phyloP scores from a whole-genome alignment of 441 rosid genomes.

The Geranium incanum region DNA sequence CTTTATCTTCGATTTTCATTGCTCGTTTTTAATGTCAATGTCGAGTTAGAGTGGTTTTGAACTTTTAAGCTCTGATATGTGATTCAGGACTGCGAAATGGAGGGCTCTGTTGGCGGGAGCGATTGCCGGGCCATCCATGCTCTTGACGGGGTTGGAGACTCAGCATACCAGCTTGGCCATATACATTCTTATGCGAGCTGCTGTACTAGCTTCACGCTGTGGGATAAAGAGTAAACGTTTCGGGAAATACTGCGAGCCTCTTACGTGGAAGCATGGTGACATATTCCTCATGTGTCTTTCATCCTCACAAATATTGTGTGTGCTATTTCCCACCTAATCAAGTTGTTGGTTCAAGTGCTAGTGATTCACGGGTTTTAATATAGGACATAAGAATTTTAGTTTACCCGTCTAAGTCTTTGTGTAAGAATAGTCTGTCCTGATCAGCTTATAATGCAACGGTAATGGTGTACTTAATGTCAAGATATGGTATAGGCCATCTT shows the following conservation, averaged over 20 bases:
- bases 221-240: conserved; percentile 84
- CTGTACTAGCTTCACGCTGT: conserved; percentile 82
- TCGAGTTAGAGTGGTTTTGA: neutral
- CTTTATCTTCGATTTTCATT: conserved; percentile 9
- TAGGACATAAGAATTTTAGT: neutral
- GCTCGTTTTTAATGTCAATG: neutral
- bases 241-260: conserved; percentile 71
- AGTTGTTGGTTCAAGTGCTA: neutral
- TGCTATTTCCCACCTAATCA: conserved; percentile 3
- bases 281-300: conserved; percentile 92
- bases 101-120: conserved; percentile 78
- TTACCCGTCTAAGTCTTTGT: neutral
- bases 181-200: conserved; percentile 88
- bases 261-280: conserved; percentile 96
- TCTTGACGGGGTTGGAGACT: conserved; percentile 71
- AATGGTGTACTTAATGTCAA: too few species aligned
- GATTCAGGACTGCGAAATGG: conserved; percentile 72
- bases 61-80: neutral
- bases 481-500: neutral
- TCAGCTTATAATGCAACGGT: neutral
- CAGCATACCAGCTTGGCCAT: conserved; percentile 78
- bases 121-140: conserved; percentile 88
- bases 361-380: neutral
- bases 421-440: too few species aligned
- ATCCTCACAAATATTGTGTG: conserved; percentile 82